Percentiles rank a stretch among this genome's conserved stretches.
Evolutionary conservation across 2,329 filamentous ascomycete genomes (phyloP).

Genomic region (Cercospora beticola): DNA sequence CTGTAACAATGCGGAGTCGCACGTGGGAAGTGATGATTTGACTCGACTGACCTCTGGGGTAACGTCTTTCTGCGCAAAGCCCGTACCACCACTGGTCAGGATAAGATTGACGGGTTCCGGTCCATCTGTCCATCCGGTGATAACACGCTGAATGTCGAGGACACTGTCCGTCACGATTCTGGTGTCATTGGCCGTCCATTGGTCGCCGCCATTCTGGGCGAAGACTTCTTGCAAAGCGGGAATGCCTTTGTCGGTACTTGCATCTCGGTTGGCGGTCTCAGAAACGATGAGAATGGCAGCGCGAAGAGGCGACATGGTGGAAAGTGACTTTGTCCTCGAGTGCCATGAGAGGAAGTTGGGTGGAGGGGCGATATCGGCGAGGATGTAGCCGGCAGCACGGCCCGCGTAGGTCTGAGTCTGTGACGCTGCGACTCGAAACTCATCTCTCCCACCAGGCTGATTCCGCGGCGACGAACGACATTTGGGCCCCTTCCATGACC

Average conservation of each 20-base stretch:
- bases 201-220: conserved; percentile 61
- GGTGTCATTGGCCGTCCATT: conserved; percentile 69
- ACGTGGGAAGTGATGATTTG: background rate
- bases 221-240: conserved; percentile 69
- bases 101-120: conserved; percentile 65
- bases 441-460: background rate
- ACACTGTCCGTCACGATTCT: conserved; percentile 79
- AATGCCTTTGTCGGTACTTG: conserved; percentile 73
- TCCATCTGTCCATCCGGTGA: conserved; percentile 73
- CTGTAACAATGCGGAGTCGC: background rate
- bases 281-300: conserved; percentile 84
- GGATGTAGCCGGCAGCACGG: background rate
- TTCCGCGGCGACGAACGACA: background rate
- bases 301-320: conserved; percentile 50
- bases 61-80: conserved; percentile 79
- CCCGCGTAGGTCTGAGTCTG: background rate
- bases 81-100: conserved; percentile 87
- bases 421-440: background rate
- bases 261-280: conserved; percentile 79
- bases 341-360: background rate
- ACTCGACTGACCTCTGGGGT: conserved; percentile 73
- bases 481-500: background rate
- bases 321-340: background rate
- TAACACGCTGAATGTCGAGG: conserved; percentile 69
- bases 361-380: background rate